Evolutionary conservation across 768 basidiomycete species (phyloP).

Genomic region (Leccinum sublutescens): DNA sequence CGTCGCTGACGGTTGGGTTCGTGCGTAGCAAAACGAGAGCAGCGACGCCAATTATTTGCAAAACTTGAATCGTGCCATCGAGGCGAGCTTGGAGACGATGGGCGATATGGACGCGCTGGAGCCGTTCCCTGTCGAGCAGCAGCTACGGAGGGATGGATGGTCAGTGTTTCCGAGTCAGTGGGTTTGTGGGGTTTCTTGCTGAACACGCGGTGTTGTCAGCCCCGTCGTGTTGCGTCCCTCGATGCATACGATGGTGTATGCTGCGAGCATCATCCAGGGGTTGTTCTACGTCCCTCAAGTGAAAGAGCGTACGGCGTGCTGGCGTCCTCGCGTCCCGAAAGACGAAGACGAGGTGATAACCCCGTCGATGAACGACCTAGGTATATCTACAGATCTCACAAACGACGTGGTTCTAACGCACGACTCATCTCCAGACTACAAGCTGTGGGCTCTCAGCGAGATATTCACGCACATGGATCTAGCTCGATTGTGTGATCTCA

Average conservation of each 20-base stretch:
- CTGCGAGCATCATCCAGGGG: slow-evolving; percentile 53
- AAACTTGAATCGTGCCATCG: slow-evolving; percentile 65
- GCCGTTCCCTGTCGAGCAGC: slow-evolving; percentile 49
- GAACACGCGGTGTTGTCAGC: slow-evolving; percentile 35
- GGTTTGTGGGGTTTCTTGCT: background rate
- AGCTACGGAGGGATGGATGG: slow-evolving; percentile 57
- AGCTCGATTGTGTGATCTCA: slow-evolving; percentile 54
- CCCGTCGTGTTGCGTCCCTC: slow-evolving; percentile 70
- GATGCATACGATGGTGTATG: slow-evolving; percentile 49
- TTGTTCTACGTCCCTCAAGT: slow-evolving; percentile 74
- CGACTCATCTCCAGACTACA: slow-evolving; percentile 36
- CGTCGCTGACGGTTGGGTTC: background rate
- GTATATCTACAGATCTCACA: slow-evolving; percentile 31
- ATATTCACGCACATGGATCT: slow-evolving; percentile 71
- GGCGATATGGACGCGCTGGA: slow-evolving; percentile 53
- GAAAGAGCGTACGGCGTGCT: slow-evolving; percentile 40
- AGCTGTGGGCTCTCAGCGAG: slow-evolving; percentile 60
- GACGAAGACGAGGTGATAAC: slow-evolving; percentile 16
- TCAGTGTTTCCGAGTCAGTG: slow-evolving; percentile 30
- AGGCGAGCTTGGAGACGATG: slow-evolving; percentile 57
- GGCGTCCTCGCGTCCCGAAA: slow-evolving; percentile 30
- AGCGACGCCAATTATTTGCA: slow-evolving; percentile 55
- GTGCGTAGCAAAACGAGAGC: slow-evolving; percentile 31
- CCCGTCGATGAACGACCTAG: slow-evolving; percentile 34
- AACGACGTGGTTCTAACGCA: background rate